Evolutionary conservation across 208 protist genomes (phyloP).

Genomic region (Trypanosoma platydactyli): DNA sequence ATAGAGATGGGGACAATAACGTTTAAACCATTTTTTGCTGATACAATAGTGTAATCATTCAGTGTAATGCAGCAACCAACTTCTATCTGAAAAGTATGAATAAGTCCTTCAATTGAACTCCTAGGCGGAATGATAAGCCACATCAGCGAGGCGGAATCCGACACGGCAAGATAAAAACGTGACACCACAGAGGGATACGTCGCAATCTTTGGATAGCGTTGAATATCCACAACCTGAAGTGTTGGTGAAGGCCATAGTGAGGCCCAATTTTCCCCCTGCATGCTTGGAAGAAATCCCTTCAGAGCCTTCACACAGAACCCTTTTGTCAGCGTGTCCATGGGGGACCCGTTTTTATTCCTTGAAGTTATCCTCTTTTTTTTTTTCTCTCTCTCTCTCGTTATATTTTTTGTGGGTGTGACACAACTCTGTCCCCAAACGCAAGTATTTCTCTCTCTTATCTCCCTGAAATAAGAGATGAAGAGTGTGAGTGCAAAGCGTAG

Average conservation of each 20-base stretch:
- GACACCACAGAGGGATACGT: constrained; percentile 18
- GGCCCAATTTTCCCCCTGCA: constrained; percentile 22
- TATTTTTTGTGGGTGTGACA: too few relatives aligned
- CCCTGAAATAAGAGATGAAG: neutral
- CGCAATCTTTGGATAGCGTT: constrained; percentile 49
- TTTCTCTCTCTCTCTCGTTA: neutral
- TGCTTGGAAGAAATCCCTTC: constrained; percentile 25
- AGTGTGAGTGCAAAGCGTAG: neutral
- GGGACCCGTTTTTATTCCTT: neutral
- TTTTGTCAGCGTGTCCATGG: constrained; percentile 44
- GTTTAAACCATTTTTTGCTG: constrained; percentile 64
- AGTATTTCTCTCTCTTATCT: neutral
- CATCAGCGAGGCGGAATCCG: constrained; percentile 52
- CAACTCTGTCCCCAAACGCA: neutral
- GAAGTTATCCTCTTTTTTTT: neutral
- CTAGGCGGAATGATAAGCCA: constrained; percentile 64
- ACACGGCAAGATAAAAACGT: constrained; percentile 80
- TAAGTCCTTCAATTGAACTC: constrained; percentile 49
- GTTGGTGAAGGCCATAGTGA: constrained; percentile 39
- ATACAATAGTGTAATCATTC: constrained; percentile 45
- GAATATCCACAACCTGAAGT: constrained; percentile 83
- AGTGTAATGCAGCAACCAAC: constrained; percentile 69
- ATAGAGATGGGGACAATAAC: constrained; percentile 58
- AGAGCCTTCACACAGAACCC: constrained; percentile 63
- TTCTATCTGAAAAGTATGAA: constrained; percentile 67